Percentiles rank a stretch among this genome's conserved stretches.
These are phyloP conservation scores for Friedmanniomyces simplex DNA, from an alignment of 495 filamentous ascomycete genomes.

Conservation along the genomic window DNA sequence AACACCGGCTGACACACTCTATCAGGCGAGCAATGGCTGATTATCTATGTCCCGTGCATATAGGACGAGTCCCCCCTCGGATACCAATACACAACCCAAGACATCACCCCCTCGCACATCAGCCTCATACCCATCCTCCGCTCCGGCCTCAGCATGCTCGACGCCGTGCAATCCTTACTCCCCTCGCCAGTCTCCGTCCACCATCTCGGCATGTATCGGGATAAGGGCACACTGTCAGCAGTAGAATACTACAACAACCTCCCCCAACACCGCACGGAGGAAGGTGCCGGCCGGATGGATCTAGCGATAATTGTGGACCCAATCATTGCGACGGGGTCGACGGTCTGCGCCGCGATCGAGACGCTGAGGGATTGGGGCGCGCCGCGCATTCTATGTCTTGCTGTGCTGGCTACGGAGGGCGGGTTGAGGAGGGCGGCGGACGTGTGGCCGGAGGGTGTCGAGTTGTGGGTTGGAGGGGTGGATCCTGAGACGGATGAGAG, in stretches of 20 bases:
- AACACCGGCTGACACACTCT: not conserved
- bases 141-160: slow-evolving; percentile 82
- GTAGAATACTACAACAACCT: slow-evolving; percentile 99
- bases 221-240: slow-evolving; percentile 69
- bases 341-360: slow-evolving; percentile 79
- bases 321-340: slow-evolving; percentile 87
- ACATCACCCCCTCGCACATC: slow-evolving; percentile 51
- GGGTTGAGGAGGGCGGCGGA: slow-evolving; percentile 58
- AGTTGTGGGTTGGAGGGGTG: slow-evolving; percentile 75
- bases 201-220: slow-evolving; percentile 88
- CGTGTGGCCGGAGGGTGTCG: slow-evolving; percentile 63
- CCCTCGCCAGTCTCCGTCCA: slow-evolving; percentile 73
- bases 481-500: slow-evolving; percentile 59
- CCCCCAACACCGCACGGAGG: slow-evolving; percentile 49
- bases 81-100: slow-evolving; percentile 53
- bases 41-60: slow-evolving; percentile 24
- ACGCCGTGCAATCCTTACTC: slow-evolving; percentile 75
- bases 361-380: slow-evolving; percentile 86
- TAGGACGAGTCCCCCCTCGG: slow-evolving; percentile 68
- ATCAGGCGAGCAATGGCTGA: slow-evolving; percentile 16
- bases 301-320: slow-evolving; percentile 83
- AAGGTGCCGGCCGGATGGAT: slow-evolving; percentile 35
- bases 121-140: slow-evolving; percentile 86
- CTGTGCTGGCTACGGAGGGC: slow-evolving; percentile 56
- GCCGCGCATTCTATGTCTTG: slow-evolving; percentile 65